phyloP scores from a whole-genome alignment of 371 early-diverging fungal genomes.

The Circinella umbellata region DNA sequence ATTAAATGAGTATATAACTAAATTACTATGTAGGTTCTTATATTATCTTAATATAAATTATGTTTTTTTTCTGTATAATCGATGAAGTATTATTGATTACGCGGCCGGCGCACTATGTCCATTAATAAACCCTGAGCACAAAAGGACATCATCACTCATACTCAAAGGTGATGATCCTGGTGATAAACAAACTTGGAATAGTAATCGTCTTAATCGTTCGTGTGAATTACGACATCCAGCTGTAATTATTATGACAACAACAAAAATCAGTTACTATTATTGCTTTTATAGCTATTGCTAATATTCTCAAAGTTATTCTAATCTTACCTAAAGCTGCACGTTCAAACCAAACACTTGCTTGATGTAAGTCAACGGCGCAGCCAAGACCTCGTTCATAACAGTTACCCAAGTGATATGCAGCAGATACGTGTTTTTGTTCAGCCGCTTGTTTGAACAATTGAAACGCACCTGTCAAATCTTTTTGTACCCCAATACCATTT shows the following conservation, averaged over 20 bases:
- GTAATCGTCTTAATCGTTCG: conserved; percentile 53
- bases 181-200: conserved; percentile 49
- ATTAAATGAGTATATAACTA: too few species aligned
- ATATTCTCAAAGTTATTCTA: too few species aligned
- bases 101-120: conserved; percentile 61
- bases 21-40: too few species aligned
- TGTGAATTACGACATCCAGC: conserved; percentile 60
- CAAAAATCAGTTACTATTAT: too few species aligned
- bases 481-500: conserved; percentile 69
- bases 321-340: conserved; percentile 60
- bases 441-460: conserved; percentile 65
- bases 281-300: too few species aligned
- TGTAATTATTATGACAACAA: conserved; percentile 10
- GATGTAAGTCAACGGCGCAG: conserved; percentile 56
- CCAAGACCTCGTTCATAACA: conserved; percentile 74
- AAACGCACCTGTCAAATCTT: conserved; percentile 61
- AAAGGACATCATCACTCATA: conserved; percentile 35
- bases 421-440: conserved; percentile 62
- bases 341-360: conserved; percentile 72
- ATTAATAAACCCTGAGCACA: conserved; percentile 42
- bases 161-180: conserved; percentile 30
- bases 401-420: conserved; percentile 68
- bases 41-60: too few species aligned
- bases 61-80: too few species aligned
- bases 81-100: conserved; percentile 17